Percentiles rank a stretch among this genome's conserved stretches.
phyloP scores from a whole-genome alignment of 2,329 filamentous ascomycete genomes.

The Alternaria brassicae region DNA sequence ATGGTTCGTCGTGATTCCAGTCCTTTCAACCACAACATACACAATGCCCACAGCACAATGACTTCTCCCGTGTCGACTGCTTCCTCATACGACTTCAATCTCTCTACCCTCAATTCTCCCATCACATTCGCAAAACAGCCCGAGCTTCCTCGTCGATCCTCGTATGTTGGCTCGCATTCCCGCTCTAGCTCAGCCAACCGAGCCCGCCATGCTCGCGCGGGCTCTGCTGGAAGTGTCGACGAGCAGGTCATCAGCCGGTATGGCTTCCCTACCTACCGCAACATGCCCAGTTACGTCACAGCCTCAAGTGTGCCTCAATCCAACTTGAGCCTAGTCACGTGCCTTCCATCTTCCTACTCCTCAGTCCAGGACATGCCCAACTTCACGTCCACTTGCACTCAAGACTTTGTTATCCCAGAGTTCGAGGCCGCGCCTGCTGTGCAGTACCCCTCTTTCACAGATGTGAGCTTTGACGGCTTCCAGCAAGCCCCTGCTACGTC shows the following conservation, averaged over 20 bases:
- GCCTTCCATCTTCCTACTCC: constrained; percentile 48
- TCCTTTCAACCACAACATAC: constrained; percentile 48
- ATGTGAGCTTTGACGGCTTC: constrained; percentile 51
- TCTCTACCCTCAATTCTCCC: constrained; percentile 68
- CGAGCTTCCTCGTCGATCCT: constrained; percentile 44
- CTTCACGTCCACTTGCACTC: constrained; percentile 39
- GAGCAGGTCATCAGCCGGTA: constrained; percentile 71
- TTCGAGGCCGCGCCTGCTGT: constrained; percentile 51
- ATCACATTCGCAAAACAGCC: constrained; percentile 56
- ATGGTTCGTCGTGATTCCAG: constrained; percentile 57
- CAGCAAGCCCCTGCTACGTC: constrained; percentile 59
- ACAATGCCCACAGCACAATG: constrained; percentile 47
- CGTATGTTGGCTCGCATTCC: constrained; percentile 48
- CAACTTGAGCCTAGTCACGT: constrained; percentile 50
- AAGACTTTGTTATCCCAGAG: constrained; percentile 47
- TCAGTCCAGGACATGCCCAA: constrained; percentile 44
- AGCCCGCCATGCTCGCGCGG: constrained; percentile 58
- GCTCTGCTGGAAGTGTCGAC: constrained; percentile 73
- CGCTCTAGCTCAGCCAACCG: constrained; percentile 69
- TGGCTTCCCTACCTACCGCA: constrained; percentile 84
- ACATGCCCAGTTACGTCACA: constrained; percentile 67
- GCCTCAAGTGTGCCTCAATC: constrained; percentile 46
- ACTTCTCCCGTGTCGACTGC: constrained; percentile 55
- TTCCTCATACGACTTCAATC: constrained; percentile 48
- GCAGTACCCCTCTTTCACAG: constrained; percentile 53